These are phyloP conservation scores for Penicillium freii DNA, from an alignment of 2,329 filamentous ascomycete genomes.

Conservation along the genomic window DNA sequence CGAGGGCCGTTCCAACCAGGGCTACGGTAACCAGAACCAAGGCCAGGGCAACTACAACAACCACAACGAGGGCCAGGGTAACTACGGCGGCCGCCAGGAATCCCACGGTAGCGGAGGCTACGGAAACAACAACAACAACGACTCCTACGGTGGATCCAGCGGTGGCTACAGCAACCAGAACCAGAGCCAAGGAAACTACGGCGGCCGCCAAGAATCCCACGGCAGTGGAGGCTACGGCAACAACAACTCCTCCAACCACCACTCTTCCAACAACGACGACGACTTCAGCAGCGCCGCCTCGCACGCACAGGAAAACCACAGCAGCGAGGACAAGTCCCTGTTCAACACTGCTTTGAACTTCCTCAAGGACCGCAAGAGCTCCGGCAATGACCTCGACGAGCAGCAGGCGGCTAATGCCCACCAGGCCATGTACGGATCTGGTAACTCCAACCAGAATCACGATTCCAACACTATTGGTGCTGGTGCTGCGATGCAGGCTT, in stretches of 20 bases:
- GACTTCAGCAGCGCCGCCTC: slow-evolving; percentile 55
- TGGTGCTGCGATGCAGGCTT: slow-evolving; percentile 56
- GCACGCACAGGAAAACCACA: slow-evolving; percentile 56
- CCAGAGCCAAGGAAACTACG: too few species aligned
- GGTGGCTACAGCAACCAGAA: too few species aligned
- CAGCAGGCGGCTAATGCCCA: slow-evolving; percentile 70
- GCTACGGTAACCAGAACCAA: neutral
- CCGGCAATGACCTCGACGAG: slow-evolving; percentile 57
- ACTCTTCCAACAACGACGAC: slow-evolving; percentile 27
- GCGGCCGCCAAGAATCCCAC: too few species aligned
- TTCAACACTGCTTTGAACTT: slow-evolving; percentile 59
- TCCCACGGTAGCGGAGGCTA: neutral
- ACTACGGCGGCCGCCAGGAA: slow-evolving; percentile 7
- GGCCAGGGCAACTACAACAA: slow-evolving; percentile 3
- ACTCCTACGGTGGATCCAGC: too few species aligned
- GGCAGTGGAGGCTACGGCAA: too few species aligned
- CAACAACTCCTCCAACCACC: slow-evolving; percentile 12
- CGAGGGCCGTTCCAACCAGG: neutral
- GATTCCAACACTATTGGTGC: slow-evolving; percentile 42
- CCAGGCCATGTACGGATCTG: slow-evolving; percentile 66
- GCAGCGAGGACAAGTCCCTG: slow-evolving; percentile 51
- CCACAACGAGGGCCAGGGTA: neutral
- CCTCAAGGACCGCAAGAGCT: slow-evolving; percentile 50
- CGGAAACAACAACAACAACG: neutral
- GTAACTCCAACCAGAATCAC: slow-evolving; percentile 44